Percentiles rank a stretch among this genome's conserved stretches.
These are phyloP conservation scores for Neurospora sp. DNA, from an alignment of 495 filamentous ascomycete genomes.

Conservation along the genomic window DNA sequence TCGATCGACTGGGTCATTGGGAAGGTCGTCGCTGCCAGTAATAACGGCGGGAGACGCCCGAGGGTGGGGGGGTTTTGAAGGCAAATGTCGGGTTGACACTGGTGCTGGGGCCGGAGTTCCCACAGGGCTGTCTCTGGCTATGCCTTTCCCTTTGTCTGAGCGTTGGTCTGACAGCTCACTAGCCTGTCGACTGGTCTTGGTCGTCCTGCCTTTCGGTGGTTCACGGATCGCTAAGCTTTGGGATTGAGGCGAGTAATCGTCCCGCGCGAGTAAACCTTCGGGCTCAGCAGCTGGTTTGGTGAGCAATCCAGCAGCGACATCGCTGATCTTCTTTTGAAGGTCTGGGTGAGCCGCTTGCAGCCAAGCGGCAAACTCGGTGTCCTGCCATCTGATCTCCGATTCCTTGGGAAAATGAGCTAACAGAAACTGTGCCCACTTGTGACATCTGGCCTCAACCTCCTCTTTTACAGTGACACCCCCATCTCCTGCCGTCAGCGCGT, in stretches of 20 bases:
- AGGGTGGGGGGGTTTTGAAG: background rate
- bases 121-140: background rate
- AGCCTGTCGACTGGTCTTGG: background rate
- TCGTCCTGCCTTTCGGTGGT: constrained; percentile 5
- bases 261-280: background rate
- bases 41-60: background rate
- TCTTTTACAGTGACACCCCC: constrained; percentile 22
- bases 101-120: background rate
- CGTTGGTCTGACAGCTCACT: constrained; percentile 2
- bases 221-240: background rate
- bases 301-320: constrained; percentile 3
- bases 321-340: constrained; percentile 5
- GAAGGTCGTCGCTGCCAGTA: background rate
- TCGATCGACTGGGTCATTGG: constrained; percentile 5
- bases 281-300: background rate
- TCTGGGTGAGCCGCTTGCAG: constrained; percentile 19
- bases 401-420: constrained; percentile 33
- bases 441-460: constrained; percentile 26
- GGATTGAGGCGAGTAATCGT: background rate
- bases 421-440: constrained; percentile 29
- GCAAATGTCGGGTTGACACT: background rate
- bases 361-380: constrained; percentile 27
- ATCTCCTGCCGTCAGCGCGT: constrained; percentile 31
- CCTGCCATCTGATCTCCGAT: constrained; percentile 15
- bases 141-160: constrained; percentile 3